Conservation (phyloP, 345 rosid genomes). For the Hibiscus tridactylites region DNA sequence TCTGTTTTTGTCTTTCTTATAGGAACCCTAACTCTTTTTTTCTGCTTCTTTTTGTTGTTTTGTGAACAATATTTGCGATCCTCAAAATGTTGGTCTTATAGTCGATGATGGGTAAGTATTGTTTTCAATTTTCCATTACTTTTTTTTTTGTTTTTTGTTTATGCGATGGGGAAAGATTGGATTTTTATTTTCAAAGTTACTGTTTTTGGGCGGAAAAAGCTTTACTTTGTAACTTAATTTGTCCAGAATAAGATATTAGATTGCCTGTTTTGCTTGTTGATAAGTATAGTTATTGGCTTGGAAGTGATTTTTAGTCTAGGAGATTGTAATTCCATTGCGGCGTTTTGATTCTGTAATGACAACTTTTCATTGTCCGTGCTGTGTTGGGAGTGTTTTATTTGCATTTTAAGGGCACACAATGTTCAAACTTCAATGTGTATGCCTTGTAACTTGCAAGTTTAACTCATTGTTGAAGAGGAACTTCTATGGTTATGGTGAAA, state of each 20-base stretch:
- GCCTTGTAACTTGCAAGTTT: background rate
- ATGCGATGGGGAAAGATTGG: background rate
- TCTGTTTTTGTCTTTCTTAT: background rate
- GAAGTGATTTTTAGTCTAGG: background rate
- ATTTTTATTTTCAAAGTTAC: background rate
- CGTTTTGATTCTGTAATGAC: too few relatives aligned
- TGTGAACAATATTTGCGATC: background rate
- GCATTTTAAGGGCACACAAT: background rate
- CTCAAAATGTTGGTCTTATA: background rate
- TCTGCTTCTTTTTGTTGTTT: background rate
- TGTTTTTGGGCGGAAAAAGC: background rate
- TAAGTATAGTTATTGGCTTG: background rate
- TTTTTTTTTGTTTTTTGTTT: background rate
- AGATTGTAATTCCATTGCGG: too few relatives aligned
- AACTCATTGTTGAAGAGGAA: background rate
- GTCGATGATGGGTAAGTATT: constrained; percentile 1
- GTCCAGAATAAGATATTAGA: background rate
- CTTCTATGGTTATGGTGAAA: background rate
- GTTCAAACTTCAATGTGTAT: background rate
- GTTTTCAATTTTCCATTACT: background rate
- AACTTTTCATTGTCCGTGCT: background rate
- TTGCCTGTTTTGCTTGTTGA: background rate
- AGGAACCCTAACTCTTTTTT: background rate
- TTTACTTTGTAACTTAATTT: background rate
- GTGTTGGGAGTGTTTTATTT: background rate